Conservation (phyloP, 768 basidiomycete genomes). For the Russula earlei region DNA sequence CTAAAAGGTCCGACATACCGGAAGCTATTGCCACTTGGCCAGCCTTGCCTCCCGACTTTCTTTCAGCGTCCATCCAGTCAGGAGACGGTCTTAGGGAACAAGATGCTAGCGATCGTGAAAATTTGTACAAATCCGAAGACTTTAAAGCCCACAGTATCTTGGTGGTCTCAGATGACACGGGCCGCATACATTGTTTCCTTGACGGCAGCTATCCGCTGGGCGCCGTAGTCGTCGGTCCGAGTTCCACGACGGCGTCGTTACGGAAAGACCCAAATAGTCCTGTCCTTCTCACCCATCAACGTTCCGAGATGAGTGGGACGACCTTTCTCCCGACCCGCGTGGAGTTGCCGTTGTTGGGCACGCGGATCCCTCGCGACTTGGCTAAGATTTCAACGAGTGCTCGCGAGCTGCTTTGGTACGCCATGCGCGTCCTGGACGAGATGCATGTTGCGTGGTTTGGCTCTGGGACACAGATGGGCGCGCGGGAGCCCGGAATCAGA, state of each 20-base stretch:
- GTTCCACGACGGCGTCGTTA: constrained; percentile 26
- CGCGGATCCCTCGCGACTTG: constrained; percentile 52
- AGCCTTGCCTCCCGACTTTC: constrained; percentile 43
- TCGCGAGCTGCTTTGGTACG: constrained; percentile 65
- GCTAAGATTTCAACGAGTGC: constrained; percentile 61
- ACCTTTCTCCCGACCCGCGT: constrained; percentile 38
- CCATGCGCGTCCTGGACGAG: constrained; percentile 59
- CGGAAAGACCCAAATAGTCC: constrained; percentile 40
- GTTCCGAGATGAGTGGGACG: constrained; percentile 24
- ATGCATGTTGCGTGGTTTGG: constrained; percentile 70
- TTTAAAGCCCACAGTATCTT: constrained; percentile 51
- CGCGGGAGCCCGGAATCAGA: constrained; percentile 60
- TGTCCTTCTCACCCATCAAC: constrained; percentile 42
- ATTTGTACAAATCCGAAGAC: constrained; percentile 40
- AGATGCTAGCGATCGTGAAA: constrained; percentile 25
- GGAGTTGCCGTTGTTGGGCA: constrained; percentile 47
- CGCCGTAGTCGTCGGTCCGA: constrained; percentile 32
- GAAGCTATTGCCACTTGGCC: constrained; percentile 62
- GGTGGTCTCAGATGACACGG: constrained; percentile 46
- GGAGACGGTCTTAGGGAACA: constrained; percentile 29
- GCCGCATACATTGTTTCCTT: constrained; percentile 54
- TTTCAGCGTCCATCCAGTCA: constrained; percentile 53
- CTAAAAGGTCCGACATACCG: constrained; percentile 40
- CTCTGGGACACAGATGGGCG: constrained; percentile 52
- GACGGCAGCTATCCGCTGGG: constrained; percentile 74